These are phyloP conservation scores for Escallonia herrerae DNA, from an alignment of 129 eudicot species.

Conservation along the genomic window DNA sequence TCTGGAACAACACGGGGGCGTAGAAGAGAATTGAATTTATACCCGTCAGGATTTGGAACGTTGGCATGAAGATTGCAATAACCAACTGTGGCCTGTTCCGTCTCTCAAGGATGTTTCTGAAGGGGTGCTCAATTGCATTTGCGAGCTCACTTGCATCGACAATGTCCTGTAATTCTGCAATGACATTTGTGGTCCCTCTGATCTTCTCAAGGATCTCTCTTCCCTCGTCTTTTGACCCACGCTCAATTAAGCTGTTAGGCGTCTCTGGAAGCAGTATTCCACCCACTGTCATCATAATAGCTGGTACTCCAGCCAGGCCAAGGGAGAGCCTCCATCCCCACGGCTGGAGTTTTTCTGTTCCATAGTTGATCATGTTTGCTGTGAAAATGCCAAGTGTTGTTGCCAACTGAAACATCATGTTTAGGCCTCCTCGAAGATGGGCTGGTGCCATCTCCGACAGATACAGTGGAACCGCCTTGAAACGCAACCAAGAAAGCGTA, in stretches of 20 bases:
- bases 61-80: conserved; percentile 89
- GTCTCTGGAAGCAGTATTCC: not conserved
- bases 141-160: conserved; percentile 82
- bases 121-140: conserved; percentile 71
- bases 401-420: conserved; percentile 8
- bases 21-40: conserved; percentile 79
- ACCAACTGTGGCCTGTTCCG: conserved; percentile 79
- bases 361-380: conserved; percentile 2
- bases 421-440: conserved; percentile 4
- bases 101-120: conserved; percentile 59
- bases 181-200: conserved; percentile 55
- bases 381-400: conserved; percentile 10
- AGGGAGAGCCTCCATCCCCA: conserved; percentile 8
- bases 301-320: conserved; percentile 8
- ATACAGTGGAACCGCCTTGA: conserved; percentile 8
- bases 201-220: not conserved
- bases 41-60: conserved; percentile 87
- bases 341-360: not conserved
- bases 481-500: not conserved
- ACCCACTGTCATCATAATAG: not conserved
- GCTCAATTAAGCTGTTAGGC: conserved; percentile 8
- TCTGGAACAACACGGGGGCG: conserved; percentile 83
- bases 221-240: not conserved
- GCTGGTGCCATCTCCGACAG: conserved; percentile 12
- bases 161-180: conserved; percentile 85